These are phyloP conservation scores for Solanum bukasovii DNA, from an alignment of 257 asterid species.

Conservation along the genomic window DNA sequence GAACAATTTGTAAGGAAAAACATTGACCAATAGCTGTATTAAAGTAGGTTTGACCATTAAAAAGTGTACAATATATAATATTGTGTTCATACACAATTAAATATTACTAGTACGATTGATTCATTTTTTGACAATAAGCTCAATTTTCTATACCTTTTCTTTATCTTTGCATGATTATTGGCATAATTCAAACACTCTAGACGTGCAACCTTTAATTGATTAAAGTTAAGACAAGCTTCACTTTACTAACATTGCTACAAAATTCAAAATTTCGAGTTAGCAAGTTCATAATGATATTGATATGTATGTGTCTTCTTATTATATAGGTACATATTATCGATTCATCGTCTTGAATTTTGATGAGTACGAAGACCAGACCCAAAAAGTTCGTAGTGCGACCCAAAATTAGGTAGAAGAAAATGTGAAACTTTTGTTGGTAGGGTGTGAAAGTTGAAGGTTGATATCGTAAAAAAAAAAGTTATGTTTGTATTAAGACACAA, in stretches of 20 bases:
- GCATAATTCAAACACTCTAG: not conserved
- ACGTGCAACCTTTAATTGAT: not conserved
- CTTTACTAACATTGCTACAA: not conserved
- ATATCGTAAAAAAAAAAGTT: no score
- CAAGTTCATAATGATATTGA: not conserved
- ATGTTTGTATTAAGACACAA: not conserved
- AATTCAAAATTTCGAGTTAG: not conserved
- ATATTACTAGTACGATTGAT: not conserved
- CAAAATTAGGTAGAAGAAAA: not conserved
- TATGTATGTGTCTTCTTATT: not conserved
- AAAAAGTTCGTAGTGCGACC: not conserved
- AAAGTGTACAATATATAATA: not conserved
- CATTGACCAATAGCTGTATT: not conserved
- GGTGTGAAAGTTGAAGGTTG: not conserved
- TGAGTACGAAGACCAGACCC: not conserved
- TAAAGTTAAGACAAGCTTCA: conserved; percentile 3
- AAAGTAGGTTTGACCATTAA: not conserved
- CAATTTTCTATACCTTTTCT: not conserved
- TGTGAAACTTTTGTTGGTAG: not conserved
- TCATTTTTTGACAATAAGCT: not conserved
- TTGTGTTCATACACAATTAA: not conserved
- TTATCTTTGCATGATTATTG: not conserved
- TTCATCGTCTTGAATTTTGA: not conserved
- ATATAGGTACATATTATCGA: not conserved
- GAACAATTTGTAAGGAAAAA: not conserved